Evolutionary conservation across 768 basidiomycete species (phyloP).

Genomic region (Leccinum subtestaceum): DNA sequence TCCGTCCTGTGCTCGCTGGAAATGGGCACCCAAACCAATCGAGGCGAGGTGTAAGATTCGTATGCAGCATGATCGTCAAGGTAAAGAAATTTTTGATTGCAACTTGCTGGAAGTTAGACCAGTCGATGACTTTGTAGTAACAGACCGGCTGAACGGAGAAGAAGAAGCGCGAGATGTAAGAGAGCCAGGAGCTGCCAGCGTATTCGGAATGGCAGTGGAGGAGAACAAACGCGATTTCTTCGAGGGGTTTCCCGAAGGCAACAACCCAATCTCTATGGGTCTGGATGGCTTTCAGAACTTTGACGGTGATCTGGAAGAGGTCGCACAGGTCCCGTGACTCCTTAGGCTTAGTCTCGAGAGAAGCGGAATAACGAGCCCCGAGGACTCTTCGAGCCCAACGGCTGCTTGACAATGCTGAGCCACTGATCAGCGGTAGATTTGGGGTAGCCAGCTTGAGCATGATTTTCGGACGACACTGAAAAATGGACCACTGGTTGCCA

Average conservation of each 20-base stretch:
- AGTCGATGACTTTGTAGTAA: neutral
- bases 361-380: no score
- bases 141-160: neutral
- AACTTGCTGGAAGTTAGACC: neutral
- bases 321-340: no score
- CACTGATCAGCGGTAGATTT: no score
- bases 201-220: neutral
- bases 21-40: neutral
- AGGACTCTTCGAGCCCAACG: no score
- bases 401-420: no score
- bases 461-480: no score
- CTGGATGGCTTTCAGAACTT: no score
- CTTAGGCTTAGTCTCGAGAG: no score
- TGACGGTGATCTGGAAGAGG: no score
- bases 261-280: no score
- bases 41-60: neutral
- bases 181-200: neutral
- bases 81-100: slow-evolving; percentile 38
- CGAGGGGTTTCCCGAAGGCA: neutral
- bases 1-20: neutral
- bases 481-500: no score
- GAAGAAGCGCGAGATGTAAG: neutral
- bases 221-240: neutral
- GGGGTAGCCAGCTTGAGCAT: no score
- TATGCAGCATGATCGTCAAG: neutral